Evolutionary conservation across 2,329 filamentous ascomycete species (phyloP).

Genomic region (Colletotrichum tanaceti): DNA sequence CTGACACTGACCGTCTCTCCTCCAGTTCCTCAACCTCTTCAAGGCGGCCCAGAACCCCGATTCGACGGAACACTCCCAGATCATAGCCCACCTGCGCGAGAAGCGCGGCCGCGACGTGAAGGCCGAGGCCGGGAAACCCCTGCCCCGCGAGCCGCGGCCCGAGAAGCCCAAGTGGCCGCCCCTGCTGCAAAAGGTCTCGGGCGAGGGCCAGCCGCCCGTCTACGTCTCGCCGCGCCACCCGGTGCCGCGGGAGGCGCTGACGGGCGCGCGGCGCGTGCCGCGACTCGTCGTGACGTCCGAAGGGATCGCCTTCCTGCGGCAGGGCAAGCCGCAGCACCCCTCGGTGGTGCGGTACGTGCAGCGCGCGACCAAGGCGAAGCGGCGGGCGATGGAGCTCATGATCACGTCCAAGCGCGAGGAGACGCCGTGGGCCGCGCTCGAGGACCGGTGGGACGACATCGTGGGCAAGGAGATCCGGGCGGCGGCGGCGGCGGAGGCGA

Average conservation of each 20-base stretch:
- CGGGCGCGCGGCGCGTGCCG: conserved; percentile 66
- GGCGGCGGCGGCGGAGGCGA: no score
- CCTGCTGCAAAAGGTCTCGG: conserved; percentile 50
- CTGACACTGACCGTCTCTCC: not conserved
- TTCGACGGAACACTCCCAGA: conserved; percentile 54
- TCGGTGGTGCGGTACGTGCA: conserved; percentile 67
- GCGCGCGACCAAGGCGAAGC: conserved; percentile 59
- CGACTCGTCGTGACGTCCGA: conserved; percentile 63
- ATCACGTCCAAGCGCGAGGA: conserved; percentile 45
- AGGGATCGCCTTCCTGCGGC: conserved; percentile 72
- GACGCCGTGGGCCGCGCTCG: conserved; percentile 50
- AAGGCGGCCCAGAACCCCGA: conserved; percentile 52
- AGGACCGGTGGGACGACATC: conserved; percentile 63
- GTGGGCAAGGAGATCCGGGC: conserved; percentile 47
- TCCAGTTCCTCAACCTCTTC: conserved; percentile 57
- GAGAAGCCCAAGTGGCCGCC: conserved; percentile 45
- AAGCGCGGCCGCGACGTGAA: conserved; percentile 29
- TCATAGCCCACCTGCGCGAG: conserved; percentile 56
- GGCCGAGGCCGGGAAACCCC: conserved; percentile 14
- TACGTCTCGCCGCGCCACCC: conserved; percentile 63
- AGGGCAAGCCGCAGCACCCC: conserved; percentile 72
- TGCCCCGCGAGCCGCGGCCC: conserved; percentile 42
- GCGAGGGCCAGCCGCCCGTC: conserved; percentile 52
- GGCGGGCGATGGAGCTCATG: conserved; percentile 51
- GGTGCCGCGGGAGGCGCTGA: conserved; percentile 60